A percentile compares a stretch with the other conserved stretches of the same genome.
phyloP scores from a whole-genome alignment of 495 filamentous ascomycete species.

The Bathelium albidoporum region DNA sequence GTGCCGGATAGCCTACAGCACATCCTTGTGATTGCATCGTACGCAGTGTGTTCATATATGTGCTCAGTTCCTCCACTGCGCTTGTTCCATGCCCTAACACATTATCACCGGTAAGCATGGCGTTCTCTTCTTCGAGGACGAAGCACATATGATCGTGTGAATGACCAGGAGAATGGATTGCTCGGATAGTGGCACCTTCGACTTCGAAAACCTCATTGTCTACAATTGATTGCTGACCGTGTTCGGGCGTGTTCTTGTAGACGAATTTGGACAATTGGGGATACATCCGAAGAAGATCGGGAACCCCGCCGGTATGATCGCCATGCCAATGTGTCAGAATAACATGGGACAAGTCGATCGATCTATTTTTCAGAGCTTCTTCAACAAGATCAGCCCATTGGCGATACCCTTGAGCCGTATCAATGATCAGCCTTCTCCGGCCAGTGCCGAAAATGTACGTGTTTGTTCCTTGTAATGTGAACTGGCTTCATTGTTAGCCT shows the following conservation, averaged over 20 bases:
- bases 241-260: constrained; percentile 38
- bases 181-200: constrained; percentile 35
- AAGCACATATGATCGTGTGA: constrained; percentile 41
- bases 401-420: constrained; percentile 61
- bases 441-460: constrained; percentile 77
- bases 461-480: constrained; percentile 63
- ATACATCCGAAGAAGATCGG: constrained; percentile 14
- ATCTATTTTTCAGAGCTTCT: constrained; percentile 4
- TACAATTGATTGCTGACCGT: constrained; percentile 43
- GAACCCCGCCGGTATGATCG: constrained; percentile 18
- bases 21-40: constrained; percentile 28
- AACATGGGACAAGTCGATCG: constrained; percentile 10
- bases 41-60: constrained; percentile 31
- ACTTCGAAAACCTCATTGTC: constrained; percentile 33
- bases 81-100: constrained; percentile 36
- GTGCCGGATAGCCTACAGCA: constrained; percentile 34
- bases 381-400: constrained; percentile 28
- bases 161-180: constrained; percentile 36
- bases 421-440: constrained; percentile 57
- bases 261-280: constrained; percentile 19
- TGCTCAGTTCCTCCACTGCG: constrained; percentile 31
- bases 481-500: constrained; percentile 18
- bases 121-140: constrained; percentile 26
- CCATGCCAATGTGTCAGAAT: constrained; percentile 18
- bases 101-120: constrained; percentile 25